These are phyloP conservation scores for Kokia cookei DNA, from an alignment of 441 rosid species.

Conservation along the genomic window DNA sequence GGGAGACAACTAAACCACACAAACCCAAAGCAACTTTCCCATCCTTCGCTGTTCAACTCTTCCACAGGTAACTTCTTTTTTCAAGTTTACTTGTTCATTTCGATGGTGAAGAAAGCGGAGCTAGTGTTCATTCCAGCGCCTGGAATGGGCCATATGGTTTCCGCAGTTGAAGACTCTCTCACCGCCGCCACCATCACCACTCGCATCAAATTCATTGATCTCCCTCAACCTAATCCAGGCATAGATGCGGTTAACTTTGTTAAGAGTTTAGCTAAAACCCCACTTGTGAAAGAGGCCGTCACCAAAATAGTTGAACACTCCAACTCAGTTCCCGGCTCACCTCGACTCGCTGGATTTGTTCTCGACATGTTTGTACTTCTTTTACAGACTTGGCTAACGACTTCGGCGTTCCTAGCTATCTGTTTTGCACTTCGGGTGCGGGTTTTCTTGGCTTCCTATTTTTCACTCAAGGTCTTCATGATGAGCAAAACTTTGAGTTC, in stretches of 20 bases:
- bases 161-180: slow-evolving; percentile 31
- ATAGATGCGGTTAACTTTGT: neutral
- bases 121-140: slow-evolving; percentile 45
- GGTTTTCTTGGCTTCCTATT: slow-evolving; percentile 28
- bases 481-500: slow-evolving; percentile 13
- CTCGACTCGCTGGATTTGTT: slow-evolving; percentile 26
- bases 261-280: slow-evolving; percentile 12
- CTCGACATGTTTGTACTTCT: slow-evolving; percentile 32
- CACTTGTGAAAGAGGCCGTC: slow-evolving; percentile 26
- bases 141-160: slow-evolving; percentile 44
- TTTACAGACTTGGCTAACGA: slow-evolving; percentile 41
- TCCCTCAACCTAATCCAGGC: slow-evolving; percentile 7
- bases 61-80: neutral
- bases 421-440: slow-evolving; percentile 34
- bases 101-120: slow-evolving; percentile 23
- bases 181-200: neutral
- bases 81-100: neutral
- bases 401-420: slow-evolving; percentile 26
- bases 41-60: neutral
- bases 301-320: neutral
- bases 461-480: slow-evolving; percentile 22
- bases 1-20: neutral
- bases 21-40: neutral
- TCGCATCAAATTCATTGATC: slow-evolving; percentile 26
- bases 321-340: neutral